These are phyloP conservation scores for Santalum album DNA, from an alignment of 164 flowering plant species.

Conservation along the genomic window DNA sequence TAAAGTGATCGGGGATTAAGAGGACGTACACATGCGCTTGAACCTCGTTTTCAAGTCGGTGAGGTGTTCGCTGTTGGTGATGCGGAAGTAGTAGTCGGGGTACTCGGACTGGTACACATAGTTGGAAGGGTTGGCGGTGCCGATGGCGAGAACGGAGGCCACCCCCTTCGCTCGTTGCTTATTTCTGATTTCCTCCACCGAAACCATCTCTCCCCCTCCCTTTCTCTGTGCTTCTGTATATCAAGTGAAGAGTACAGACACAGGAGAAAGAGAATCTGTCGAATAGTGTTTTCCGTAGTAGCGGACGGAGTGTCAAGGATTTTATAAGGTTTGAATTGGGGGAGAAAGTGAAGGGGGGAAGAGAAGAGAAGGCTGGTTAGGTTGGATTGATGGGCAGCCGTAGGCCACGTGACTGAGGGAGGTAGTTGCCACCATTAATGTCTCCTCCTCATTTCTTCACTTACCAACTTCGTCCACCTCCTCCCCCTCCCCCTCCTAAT, in stretches of 20 bases:
- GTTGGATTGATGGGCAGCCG: not conserved
- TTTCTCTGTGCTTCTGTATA: no score
- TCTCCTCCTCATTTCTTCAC: no score
- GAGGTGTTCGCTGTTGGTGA: constrained; percentile 37
- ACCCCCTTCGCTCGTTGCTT: constrained; percentile 29
- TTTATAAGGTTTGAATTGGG: no score
- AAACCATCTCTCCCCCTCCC: constrained; percentile 9
- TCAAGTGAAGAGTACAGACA: no score
- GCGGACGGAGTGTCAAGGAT: no score
- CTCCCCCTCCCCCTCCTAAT: no score
- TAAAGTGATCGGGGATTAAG: not conserved
- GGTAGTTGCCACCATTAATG: no score
- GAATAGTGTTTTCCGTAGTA: no score
- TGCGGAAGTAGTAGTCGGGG: constrained; percentile 34
- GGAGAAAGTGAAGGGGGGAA: no score
- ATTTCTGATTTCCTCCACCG: constrained; percentile 16
- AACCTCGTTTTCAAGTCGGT: constrained; percentile 32
- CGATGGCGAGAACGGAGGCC: constrained; percentile 31
- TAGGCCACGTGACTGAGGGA: not conserved
- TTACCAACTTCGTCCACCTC: no score
- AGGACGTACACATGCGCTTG: constrained; percentile 36
- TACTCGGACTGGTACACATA: constrained; percentile 22
- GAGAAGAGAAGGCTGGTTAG: no score
- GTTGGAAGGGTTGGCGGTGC: constrained; percentile 34
- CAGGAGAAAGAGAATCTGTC: no score